phyloP scores from a whole-genome alignment of 2,329 filamentous ascomycete genomes.

The Fusarium denticulatum region DNA sequence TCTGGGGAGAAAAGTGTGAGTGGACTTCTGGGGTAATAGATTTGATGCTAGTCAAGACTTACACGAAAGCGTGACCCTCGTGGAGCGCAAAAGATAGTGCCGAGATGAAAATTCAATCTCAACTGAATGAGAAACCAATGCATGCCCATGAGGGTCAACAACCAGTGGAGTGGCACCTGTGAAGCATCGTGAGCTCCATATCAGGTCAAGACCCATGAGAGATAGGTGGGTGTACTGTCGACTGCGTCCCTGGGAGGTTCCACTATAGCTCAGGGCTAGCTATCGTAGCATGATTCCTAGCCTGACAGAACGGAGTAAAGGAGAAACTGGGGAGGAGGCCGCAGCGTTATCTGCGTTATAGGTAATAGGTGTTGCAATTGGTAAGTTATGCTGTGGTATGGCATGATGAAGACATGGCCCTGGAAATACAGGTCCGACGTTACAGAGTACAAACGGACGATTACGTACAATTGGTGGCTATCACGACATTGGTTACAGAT shows the following conservation, averaged over 20 bases:
- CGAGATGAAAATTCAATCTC: conserved; percentile 30
- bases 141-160: conserved; percentile 5
- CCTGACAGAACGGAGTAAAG: conserved; percentile 32
- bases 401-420: conserved; percentile 31
- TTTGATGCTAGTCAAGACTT: conserved; percentile 9
- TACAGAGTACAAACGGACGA: conserved; percentile 30
- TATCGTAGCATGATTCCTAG: conserved; percentile 33
- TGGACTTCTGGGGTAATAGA: conserved; percentile 40
- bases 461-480: conserved; percentile 37
- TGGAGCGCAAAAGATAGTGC: conserved; percentile 18
- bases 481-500: conserved; percentile 32
- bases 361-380: conserved; percentile 23
- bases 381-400: conserved; percentile 17
- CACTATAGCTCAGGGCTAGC: conserved; percentile 32
- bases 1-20: conserved; percentile 40
- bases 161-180: conserved; percentile 21
- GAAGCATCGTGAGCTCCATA: conserved; percentile 42
- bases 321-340: conserved; percentile 31
- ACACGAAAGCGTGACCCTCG: not conserved
- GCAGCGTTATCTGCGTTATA: conserved; percentile 17
- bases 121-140: conserved; percentile 19
- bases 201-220: conserved; percentile 26
- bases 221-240: not conserved
- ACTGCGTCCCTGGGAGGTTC: conserved; percentile 16
- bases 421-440: conserved; percentile 27